Evolutionary conservation across 495 filamentous ascomycete genomes (phyloP), one percentile per base, ranked within the genome.

Genomic region (Extremus antarcticus): DNA sequence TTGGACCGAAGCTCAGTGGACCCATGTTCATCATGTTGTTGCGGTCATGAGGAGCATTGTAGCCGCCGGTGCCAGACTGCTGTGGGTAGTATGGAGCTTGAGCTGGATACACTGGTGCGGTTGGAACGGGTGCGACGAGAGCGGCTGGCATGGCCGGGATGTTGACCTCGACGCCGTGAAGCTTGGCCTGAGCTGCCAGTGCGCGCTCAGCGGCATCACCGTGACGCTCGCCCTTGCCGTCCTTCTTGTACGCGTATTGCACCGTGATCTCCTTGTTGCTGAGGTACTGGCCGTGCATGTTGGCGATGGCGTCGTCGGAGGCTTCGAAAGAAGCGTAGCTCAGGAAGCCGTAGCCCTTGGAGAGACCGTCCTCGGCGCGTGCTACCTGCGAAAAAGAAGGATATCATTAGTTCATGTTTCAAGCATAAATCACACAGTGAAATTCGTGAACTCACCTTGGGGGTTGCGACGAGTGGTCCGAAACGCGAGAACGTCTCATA

Each of bases 161-260:
- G 79, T 86, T 4, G 77, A 83, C 86, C 19, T 82, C 77, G 51
- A 98, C 87, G 63, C 95, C 95, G 71, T 97, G 88, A 67, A 90
- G 90, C 66, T 90, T 88, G 50, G 90, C 92, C 67, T 95, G 88
- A 40, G 86, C 83, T 43, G 92, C 94, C 49, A 98, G 77, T 78
- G 85, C 89, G 60, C 92, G 79, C 71, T 98, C 92, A 29, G 94
- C 92, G 65, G 90, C 76, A 64, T 98, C 92, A 55, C 92, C 92
- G 66, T 98, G 92, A 24, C 94, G 78, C 72, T 97, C 92, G 57
- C 91, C 90, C 71, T 95, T 95, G 43, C 94, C 92, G 64, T 98
- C 94, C 70, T 97, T 97, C 78, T 98, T 98, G 76, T 95, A 98
- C 40, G 92, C 92, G 69, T 98, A 98, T 67, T 98, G 91, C 41